Evolutionary conservation across 352 stramenopile species (phyloP), one percentile per base, ranked within the genome.

Genomic region (Globisporangium lucens): DNA sequence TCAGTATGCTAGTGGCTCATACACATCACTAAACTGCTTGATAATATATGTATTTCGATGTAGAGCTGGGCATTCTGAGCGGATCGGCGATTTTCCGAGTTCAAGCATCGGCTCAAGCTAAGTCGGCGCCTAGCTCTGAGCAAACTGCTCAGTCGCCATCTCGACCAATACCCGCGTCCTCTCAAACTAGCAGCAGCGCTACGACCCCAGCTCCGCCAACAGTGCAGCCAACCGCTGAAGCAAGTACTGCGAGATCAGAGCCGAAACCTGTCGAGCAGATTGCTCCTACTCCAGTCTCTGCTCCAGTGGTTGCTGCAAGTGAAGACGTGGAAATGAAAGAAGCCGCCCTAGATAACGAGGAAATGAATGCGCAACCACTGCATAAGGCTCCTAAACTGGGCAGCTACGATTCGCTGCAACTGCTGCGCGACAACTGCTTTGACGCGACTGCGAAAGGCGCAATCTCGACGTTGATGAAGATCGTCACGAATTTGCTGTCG

Each of bases 81-180:
- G 89, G 89, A 7, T 96, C 89, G 38, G 89, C 82, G 22, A 95
- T 96, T 69, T 96, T 96, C 65, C 89, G 87, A 7, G 76, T 95
- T 65, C 80, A 89, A 56, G 41, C 27, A 35, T 20, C 17, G 17
- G 7, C 68, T 24, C 24, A 60, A 64, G 67, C 10, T 24, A 59
- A 36, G 20, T 24, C 62, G 20, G 64, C 17, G 13, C 36, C 66
- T 46, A 29, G 17, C 1, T 43, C 51, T 10, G 3, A 22, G 22
- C 56, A 70, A 12, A 72, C 13, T 56, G 17, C 27, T 29, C 38
- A 41, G 22, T 13, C 55, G 4, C 7, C 41, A 24, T 15, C 20
- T 41, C 29, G n/a, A 20, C 24, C 9, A 20, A 13, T 57, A n/a
- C 2, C 43, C 12, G 20, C 20, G 1, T 2, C 30, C 9, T 12